phyloP scores from a whole-genome alignment of 148 eudicot genomes.

The Silene conica region DNA sequence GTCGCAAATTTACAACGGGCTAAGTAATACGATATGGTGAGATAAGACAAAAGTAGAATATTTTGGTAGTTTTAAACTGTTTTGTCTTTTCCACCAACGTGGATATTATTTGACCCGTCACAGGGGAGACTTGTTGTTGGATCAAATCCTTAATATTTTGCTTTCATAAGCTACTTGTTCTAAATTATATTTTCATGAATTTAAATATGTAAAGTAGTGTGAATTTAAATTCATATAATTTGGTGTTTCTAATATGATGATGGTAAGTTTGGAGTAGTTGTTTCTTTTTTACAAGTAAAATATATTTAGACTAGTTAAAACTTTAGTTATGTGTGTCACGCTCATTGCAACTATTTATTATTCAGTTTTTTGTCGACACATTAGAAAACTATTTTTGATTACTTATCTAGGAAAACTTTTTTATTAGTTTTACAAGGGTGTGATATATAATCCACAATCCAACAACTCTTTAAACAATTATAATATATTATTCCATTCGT shows the following conservation, averaged over 20 bases:
- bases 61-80: too few species aligned
- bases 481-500: too few species aligned
- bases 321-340: background rate
- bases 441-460: background rate
- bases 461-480: background rate
- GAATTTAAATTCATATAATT: background rate
- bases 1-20: too few species aligned
- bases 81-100: too few species aligned
- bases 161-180: background rate
- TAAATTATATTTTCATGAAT: background rate
- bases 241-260: too few species aligned
- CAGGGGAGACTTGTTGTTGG: too few species aligned
- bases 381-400: background rate
- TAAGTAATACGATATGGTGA: too few species aligned
- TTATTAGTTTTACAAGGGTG: background rate
- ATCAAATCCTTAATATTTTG: background rate
- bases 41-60: too few species aligned
- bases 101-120: too few species aligned
- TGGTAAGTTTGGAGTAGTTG: background rate
- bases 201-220: background rate
- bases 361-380: background rate
- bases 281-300: background rate
- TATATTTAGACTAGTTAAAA: background rate
- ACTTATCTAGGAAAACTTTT: background rate
- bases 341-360: background rate